A percentile compares a stretch with the other conserved stretches of the same genome.
Evolutionary conservation across 441 rosid species (phyloP).

Genomic region (Capsella rubella): DNA sequence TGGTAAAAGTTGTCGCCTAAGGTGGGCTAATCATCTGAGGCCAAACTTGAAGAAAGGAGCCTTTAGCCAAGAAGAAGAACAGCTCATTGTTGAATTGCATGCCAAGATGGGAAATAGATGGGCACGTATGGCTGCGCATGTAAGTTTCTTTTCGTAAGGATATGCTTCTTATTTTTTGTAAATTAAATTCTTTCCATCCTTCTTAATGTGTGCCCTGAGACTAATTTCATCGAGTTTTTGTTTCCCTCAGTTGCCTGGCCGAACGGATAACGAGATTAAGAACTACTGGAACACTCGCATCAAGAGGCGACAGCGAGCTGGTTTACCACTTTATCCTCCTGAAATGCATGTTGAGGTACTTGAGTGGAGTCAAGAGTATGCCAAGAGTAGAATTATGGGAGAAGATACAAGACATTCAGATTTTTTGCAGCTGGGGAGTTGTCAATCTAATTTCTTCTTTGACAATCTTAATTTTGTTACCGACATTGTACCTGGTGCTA

Average conservation of each 20-base stretch:
- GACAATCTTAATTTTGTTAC: conserved; percentile 65
- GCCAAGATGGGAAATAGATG: conserved; percentile 98
- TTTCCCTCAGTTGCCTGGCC: conserved; percentile 80
- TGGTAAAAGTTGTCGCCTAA: conserved; percentile 93
- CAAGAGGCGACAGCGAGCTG: conserved; percentile 92
- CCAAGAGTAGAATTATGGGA: conserved; percentile 45
- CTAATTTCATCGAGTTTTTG: conserved; percentile 4
- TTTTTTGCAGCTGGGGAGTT: conserved; percentile 57
- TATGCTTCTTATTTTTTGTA: neutral
- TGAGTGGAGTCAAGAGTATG: conserved; percentile 64
- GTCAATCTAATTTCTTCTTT: conserved; percentile 72
- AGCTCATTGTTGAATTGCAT: conserved; percentile 82
- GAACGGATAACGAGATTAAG: conserved; percentile 98
- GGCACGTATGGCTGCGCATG: conserved; percentile 99
- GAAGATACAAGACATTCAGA: conserved; percentile 60
- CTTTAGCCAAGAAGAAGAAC: conserved; percentile 90
- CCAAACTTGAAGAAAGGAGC: conserved; percentile 98
- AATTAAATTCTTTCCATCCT: neutral
- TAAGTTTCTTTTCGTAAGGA: conserved; percentile 54
- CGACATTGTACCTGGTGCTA: conserved; percentile 50
- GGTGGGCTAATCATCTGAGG: conserved; percentile 97
- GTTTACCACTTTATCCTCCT: conserved; percentile 95
- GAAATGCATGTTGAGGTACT: conserved; percentile 64
- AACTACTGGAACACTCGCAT: conserved; percentile 98
- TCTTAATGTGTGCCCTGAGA: neutral